Conservation (phyloP, 2,329 filamentous ascomycete genomes). For the Xylariales sp. region DNA sequence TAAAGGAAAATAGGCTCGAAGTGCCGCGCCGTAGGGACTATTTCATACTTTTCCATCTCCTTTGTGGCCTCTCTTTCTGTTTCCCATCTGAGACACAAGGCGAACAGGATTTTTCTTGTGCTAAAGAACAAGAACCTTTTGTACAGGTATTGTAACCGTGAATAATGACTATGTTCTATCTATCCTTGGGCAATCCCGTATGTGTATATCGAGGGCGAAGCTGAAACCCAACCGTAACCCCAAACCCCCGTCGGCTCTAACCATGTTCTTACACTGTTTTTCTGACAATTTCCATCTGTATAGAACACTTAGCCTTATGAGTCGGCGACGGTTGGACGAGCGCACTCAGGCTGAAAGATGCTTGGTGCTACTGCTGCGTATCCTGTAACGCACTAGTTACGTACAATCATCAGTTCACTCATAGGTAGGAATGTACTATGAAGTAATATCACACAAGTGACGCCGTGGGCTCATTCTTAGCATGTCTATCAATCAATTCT, state of each 20-base stretch:
- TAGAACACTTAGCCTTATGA: too few relatives aligned
- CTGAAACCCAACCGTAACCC: too few relatives aligned
- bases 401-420: too few relatives aligned
- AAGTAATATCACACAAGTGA: neutral
- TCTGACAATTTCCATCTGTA: too few relatives aligned
- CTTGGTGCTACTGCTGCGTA: too few relatives aligned
- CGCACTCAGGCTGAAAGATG: too few relatives aligned
- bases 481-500: slow-evolving; percentile 42
- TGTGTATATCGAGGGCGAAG: neutral
- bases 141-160: neutral
- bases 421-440: neutral
- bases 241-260: too few relatives aligned
- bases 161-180: neutral
- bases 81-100: neutral
- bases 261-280: too few relatives aligned
- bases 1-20: neutral
- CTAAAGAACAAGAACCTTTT: neutral
- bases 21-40: neutral
- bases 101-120: neutral
- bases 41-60: neutral
- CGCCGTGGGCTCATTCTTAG: neutral
- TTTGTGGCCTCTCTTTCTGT: neutral
- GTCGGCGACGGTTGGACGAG: too few relatives aligned
- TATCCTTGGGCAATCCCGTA: neutral
- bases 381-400: too few relatives aligned